Evolutionary conservation across 2,329 filamentous ascomycete genomes (phyloP), one percentile per base, ranked within the genome.

Genomic region (Phaeomoniella chlamydospora): DNA sequence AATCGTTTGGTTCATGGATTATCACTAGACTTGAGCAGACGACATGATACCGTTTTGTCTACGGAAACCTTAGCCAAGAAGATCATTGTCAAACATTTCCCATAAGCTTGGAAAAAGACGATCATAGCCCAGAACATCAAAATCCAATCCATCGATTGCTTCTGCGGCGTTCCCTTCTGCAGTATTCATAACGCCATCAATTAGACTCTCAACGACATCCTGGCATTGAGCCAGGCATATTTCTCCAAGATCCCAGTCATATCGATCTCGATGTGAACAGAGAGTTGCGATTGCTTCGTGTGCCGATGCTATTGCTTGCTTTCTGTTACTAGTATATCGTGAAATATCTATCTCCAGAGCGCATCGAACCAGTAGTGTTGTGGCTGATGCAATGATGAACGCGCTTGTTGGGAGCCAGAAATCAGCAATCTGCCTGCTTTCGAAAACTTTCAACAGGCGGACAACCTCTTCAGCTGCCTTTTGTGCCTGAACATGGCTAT

Each of bases 351-450:
- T 45, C 32, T 48, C 42, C 19, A 48, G 35, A 3, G 41, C 42
- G 30, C 45, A 48, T 11, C 45, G 39, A 14, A 48, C 42, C 11
- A 48, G 39, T 3, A 48, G 32, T 4, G 44, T 48, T n/a, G 46
- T 44, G 1, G 45, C 45, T 3, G 45, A 48, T 5, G 44, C 46
- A 37, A 48, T 45, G 35, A 46, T 44, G 30, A 45, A 41, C 3
- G 45, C 43, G 26, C 42, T 46, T 33, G 44, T 46, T 5, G 45
- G 45, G 13, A 48, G 17, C 44, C 44, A 48, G 30, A 48, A 48
- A 1, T 40, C 45, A 12, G 18, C 33, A 15, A 46, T 30, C 17
- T 48, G 44, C 14, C 35, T 32, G 26, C 40, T 40, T 22, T 41
- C 39, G 14, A 48, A 31, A n/a, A 6, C 22, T 31, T 38, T 31